These are phyloP conservation scores for Xylariaceae sp. DNA, from an alignment of 2,329 filamentous ascomycete species.

Conservation along the genomic window DNA sequence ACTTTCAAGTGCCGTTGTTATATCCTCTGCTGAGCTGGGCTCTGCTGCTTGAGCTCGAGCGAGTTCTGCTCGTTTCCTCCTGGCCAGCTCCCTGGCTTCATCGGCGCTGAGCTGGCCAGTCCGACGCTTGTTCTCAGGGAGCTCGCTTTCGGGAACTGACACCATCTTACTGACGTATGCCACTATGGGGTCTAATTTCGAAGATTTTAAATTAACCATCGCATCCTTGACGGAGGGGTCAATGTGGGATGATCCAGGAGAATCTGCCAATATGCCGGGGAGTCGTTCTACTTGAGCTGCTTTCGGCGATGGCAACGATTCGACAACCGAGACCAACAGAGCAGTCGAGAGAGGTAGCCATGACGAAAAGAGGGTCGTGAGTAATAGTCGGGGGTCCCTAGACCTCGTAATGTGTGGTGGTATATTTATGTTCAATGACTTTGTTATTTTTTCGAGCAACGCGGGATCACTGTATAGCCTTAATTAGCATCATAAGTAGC, in stretches of 20 bases:
- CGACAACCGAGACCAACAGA: conserved; percentile 88
- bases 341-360: conserved; percentile 96
- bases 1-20: conserved; percentile 63
- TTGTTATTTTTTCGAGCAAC: conserved; percentile 91
- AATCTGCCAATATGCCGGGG: conserved; percentile 75
- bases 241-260: conserved; percentile 75
- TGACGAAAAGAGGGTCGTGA: conserved; percentile 82
- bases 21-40: conserved; percentile 53
- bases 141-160: conserved; percentile 87
- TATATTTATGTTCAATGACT: conserved; percentile 82
- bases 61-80: conserved; percentile 87
- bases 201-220: conserved; percentile 77
- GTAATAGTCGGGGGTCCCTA: conserved; percentile 77
- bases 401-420: conserved; percentile 83
- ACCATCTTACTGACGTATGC: conserved; percentile 99
- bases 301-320: conserved; percentile 84
- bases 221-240: conserved; percentile 72
- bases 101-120: conserved; percentile 77
- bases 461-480: conserved; percentile 63
- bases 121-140: conserved; percentile 81
- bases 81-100: conserved; percentile 84
- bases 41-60: conserved; percentile 72
- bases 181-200: conserved; percentile 74
- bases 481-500: conserved; percentile 23
- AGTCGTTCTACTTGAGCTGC: conserved; percentile 79